Evolutionary conservation across 176 grass and related monocot species (phyloP).

Genomic region (Zoysia pacifica): DNA sequence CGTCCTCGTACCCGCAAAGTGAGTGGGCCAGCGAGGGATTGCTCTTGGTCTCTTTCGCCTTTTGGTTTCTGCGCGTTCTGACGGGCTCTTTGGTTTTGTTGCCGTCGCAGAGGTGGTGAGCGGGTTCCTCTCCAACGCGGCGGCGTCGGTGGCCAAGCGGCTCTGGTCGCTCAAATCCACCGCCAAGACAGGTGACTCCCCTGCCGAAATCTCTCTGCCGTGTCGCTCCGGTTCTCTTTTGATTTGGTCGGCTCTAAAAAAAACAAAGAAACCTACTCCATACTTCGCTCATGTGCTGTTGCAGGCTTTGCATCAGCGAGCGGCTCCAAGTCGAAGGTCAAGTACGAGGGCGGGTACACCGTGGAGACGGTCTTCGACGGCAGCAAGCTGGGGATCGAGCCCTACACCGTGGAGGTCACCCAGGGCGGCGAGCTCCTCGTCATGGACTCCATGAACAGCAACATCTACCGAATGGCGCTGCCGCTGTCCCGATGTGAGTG

Average conservation of each 20-base stretch:
- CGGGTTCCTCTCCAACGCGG: constrained; percentile 70
- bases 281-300: constrained; percentile 26
- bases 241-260: constrained; percentile 2
- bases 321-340: constrained; percentile 70
- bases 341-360: constrained; percentile 93
- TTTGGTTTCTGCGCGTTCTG: constrained; percentile 3
- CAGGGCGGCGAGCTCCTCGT: constrained; percentile 85
- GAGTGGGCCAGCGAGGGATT: neutral
- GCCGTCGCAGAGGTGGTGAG: constrained; percentile 62
- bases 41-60: neutral
- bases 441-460: constrained; percentile 94
- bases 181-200: constrained; percentile 60
- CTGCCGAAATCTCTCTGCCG: neutral
- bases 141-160: constrained; percentile 61
- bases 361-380: constrained; percentile 98
- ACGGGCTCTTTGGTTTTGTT: neutral
- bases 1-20: constrained; percentile 60
- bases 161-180: constrained; percentile 84
- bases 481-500: constrained; percentile 90
- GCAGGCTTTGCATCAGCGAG: constrained; percentile 42
- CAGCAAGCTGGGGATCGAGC: constrained; percentile 95
- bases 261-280: neutral
- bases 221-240: neutral
- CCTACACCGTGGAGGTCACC: constrained; percentile 76
- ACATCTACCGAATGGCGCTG: constrained; percentile 81